Base-by-base conservation (phyloP, 345 rosid genomes). In the Fremontodendron californicum region DNA sequence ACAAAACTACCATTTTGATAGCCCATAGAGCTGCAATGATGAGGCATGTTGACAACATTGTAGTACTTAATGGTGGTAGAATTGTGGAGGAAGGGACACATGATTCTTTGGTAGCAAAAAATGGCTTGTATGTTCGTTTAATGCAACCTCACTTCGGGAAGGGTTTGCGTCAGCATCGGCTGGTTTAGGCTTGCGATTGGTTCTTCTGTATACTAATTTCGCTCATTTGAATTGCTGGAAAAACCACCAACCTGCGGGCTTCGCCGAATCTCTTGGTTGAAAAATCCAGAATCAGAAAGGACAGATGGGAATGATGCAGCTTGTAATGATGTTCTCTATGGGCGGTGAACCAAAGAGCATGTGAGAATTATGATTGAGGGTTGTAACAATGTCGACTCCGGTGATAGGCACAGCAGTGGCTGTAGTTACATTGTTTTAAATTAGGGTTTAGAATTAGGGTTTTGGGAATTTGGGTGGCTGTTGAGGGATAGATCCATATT, bases 131-230 rank as follows among this genome's bases (percentile, higher is more conserved):
- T 74, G 96, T 90, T 70, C 89, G 97, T 75, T 87, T 96, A 81
- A 93, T 96, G 97, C 99, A 94, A 79, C 97, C 98, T 69, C 99
- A 92, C 85, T 94, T 91, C 25, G 97, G 94, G 63, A 96, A 92
- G 84, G 98, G 99, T 76, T 76, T 96, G 84, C 92, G 99, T 16
- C 99, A 90, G 66, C 97, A 92, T 84, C 91, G 98, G 39, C 86
- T 90, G 31, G 77, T 94, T 57, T 94, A 90, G 63, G 57, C 71
- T 71, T 84, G 46, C 21, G n/a, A 42, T 75, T 70, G 67, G 73
- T 72, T 73, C 77, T 74, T 60, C 61, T 49, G 83, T 84, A 77
- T 65, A 78, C 82, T 78, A 71, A 43, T 70, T 66, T 48, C 3
- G n/a, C 49, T 61, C 69, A 66, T 71, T 49, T 77, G 75, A 73